phyloP scores from a whole-genome alignment of 208 protist genomes.

The Trypanosoma caninum region DNA sequence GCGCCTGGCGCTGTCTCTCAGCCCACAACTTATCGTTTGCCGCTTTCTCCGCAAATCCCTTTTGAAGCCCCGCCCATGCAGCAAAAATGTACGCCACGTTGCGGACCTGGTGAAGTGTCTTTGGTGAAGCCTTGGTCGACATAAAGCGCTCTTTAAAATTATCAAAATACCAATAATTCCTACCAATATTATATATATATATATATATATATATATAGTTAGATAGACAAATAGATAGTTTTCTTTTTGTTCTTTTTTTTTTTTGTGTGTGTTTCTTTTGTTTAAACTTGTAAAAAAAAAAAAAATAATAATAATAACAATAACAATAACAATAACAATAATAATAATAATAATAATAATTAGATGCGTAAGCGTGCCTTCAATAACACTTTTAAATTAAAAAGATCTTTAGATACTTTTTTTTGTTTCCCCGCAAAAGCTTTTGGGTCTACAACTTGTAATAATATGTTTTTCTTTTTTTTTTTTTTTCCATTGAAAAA shows the following conservation, averaged over 20 bases:
- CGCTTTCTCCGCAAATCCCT: slow-evolving; percentile 71
- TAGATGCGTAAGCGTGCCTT: too few species aligned
- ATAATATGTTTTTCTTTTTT: background rate
- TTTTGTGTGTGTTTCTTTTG: background rate
- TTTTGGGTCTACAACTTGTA: too few species aligned
- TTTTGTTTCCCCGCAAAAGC: too few species aligned
- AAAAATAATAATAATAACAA: background rate
- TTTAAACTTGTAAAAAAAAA: slow-evolving; percentile 7
- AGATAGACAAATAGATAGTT: background rate
- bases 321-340: background rate
- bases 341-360: too few species aligned
- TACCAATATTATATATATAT: background rate
- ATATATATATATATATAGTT: slow-evolving; percentile 1
- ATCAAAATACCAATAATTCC: background rate
- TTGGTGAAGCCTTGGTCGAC: slow-evolving; percentile 72
- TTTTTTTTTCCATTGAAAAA: background rate
- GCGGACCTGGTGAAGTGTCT: slow-evolving; percentile 86
- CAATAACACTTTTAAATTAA: too few species aligned
- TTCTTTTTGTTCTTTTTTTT: background rate
- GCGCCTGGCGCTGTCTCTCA: slow-evolving; percentile 56
- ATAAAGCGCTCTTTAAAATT: slow-evolving; percentile 31
- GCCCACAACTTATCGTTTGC: slow-evolving; percentile 83
- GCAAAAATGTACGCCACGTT: slow-evolving; percentile 84
- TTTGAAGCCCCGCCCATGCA: slow-evolving; percentile 73
- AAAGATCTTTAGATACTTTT: too few species aligned